A percentile compares a stretch with the other conserved stretches of the same genome.
Conservation (phyloP, 352 stramenopile genomes). For the Globisporangium echinulatum region DNA sequence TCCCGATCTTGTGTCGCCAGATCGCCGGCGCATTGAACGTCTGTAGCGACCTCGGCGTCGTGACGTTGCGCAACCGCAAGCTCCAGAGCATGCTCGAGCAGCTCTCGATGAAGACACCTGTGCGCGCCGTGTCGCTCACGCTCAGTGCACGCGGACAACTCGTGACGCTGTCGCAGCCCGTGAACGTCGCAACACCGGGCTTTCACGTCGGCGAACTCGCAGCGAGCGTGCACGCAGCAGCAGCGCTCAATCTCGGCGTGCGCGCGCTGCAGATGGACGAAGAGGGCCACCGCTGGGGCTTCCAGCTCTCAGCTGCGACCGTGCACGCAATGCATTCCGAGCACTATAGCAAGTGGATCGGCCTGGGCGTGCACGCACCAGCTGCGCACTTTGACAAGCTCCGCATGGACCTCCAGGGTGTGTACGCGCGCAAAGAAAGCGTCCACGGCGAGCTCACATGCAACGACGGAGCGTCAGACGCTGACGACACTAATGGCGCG, state of each 20-base stretch:
- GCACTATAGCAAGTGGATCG: conserved; percentile 58
- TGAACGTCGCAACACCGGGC: conserved; percentile 36
- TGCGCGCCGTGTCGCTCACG: conserved; percentile 34
- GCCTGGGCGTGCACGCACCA: conserved; percentile 23
- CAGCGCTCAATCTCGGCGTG: conserved; percentile 27
- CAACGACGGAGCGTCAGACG: not conserved
- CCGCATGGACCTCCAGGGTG: conserved; percentile 48
- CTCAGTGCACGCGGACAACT: conserved; percentile 43
- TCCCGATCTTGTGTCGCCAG: conserved; percentile 55
- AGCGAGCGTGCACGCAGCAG: conserved; percentile 19
- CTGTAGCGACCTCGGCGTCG: conserved; percentile 42
- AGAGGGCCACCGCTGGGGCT: conserved; percentile 46
- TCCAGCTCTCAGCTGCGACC: conserved; percentile 34
- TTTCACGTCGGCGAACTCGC: conserved; percentile 26
- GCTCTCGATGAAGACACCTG: conserved; percentile 22
- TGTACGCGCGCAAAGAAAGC: conserved; percentile 44
- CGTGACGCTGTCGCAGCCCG: conserved; percentile 42
- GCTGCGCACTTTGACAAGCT: conserved; percentile 35
- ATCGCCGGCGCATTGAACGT: conserved; percentile 71
- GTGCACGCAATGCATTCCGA: conserved; percentile 44
- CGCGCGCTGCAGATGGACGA: conserved; percentile 41
- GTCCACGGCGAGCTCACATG: conserved; percentile 26
- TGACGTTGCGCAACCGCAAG: conserved; percentile 32
- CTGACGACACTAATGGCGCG: not conserved
- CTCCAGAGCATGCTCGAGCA: conserved; percentile 49